A percentile compares a stretch with the other conserved stretches of the same genome.
Evolutionary conservation across 306 rosid genomes (phyloP).

Genomic region (Quercus gilva): DNA sequence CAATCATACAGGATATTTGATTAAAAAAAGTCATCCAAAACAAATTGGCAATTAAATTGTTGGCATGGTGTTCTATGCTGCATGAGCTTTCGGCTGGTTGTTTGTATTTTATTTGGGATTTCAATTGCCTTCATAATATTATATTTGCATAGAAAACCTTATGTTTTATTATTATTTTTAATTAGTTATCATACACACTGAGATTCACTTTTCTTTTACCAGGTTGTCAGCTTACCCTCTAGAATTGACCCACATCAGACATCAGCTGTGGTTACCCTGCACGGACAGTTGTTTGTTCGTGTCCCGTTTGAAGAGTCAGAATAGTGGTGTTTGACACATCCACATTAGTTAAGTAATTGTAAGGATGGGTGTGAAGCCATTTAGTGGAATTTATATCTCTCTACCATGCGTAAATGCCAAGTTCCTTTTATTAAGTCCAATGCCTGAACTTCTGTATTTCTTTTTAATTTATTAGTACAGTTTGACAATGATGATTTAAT

Average conservation of each 20-base stretch:
- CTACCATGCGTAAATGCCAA: neutral
- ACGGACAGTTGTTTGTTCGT: constrained; percentile 94
- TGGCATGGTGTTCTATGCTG: neutral
- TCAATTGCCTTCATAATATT: neutral
- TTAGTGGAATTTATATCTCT: constrained; percentile 12
- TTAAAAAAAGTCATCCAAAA: neutral
- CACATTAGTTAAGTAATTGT: constrained; percentile 2
- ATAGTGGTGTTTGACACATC: constrained; percentile 24
- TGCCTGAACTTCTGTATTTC: neutral
- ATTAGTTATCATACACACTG: neutral
- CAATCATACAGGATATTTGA: neutral
- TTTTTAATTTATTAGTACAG: constrained; percentile 10
- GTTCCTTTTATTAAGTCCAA: constrained; percentile 14
- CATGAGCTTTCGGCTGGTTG: neutral
- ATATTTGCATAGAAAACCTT: too few relatives aligned
- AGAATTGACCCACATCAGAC: constrained; percentile 98
- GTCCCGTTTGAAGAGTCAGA: constrained; percentile 86
- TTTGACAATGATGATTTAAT: constrained; percentile 26
- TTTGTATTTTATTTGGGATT: neutral
- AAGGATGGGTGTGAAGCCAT: constrained; percentile 18
- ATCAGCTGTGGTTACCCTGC: constrained; percentile 94
- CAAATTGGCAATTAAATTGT: neutral
- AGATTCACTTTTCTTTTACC: constrained; percentile 18
- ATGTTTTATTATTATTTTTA: neutral
- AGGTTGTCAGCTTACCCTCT: constrained; percentile 87